Percentiles rank a stretch among this genome's conserved stretches.
Evolutionary conservation across 257 asterid genomes (phyloP).

Genomic region (Buddleja alternifolia): DNA sequence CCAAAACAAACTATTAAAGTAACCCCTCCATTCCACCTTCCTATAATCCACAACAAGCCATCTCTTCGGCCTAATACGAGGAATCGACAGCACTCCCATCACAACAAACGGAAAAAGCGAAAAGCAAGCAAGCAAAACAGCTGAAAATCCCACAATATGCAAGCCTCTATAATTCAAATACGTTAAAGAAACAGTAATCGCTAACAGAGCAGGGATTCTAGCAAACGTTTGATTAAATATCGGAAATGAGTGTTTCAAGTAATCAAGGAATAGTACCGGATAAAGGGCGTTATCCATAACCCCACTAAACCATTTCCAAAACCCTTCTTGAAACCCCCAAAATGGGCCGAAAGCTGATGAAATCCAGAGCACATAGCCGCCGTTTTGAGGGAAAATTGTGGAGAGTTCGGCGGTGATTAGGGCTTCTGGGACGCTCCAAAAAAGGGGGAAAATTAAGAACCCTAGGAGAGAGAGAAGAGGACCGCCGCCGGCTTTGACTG

Average conservation of each 20-base stretch:
- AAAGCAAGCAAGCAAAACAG: constrained; percentile 73
- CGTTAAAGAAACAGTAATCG: constrained; percentile 61
- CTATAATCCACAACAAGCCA: constrained; percentile 64
- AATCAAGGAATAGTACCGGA: constrained; percentile 89
- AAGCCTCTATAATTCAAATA: constrained; percentile 77
- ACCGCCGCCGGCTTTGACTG: constrained; percentile 80
- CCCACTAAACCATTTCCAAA: constrained; percentile 97
- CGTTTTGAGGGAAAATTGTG: constrained; percentile 82
- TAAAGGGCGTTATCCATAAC: constrained; percentile 94
- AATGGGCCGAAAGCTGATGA: constrained; percentile 85
- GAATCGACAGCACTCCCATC: constrained; percentile 63
- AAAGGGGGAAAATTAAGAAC: constrained; percentile 74
- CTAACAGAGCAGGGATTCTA: constrained; percentile 71
- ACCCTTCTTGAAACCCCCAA: constrained; percentile 88
- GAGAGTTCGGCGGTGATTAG: constrained; percentile 82
- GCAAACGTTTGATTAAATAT: constrained; percentile 49
- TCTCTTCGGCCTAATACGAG: constrained; percentile 56
- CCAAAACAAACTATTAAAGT: constrained; percentile 84
- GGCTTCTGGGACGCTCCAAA: constrained; percentile 94
- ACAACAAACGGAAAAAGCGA: constrained; percentile 73
- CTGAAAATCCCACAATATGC: constrained; percentile 77
- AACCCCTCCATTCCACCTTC: constrained; percentile 72
- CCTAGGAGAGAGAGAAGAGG: constrained; percentile 74
- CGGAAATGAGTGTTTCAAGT: constrained; percentile 80
- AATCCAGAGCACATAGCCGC: constrained; percentile 86